phyloP scores from a whole-genome alignment of 768 basidiomycete species.

The Pisolithus tinctorius region DNA sequence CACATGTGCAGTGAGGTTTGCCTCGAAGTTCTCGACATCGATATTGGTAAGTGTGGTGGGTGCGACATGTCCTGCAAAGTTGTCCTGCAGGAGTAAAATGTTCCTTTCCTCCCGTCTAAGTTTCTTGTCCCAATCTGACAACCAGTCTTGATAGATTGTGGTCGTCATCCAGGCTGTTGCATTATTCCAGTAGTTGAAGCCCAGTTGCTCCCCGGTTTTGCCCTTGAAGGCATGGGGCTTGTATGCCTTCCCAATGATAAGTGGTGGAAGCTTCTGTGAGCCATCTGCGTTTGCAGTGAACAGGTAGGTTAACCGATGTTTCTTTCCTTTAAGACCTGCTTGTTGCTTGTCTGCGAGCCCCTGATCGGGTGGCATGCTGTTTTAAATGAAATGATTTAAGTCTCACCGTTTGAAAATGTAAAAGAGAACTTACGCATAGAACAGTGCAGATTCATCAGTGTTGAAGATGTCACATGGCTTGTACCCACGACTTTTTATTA shows the following conservation, averaged over 20 bases:
- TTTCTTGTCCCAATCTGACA: conserved; percentile 28
- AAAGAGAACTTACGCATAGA: conserved; percentile 30
- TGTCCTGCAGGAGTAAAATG: neutral
- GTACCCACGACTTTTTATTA: conserved; percentile 24
- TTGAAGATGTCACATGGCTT: conserved; percentile 27
- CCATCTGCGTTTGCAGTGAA: conserved; percentile 26
- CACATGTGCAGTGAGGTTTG: no score
- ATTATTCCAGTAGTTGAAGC: conserved; percentile 32
- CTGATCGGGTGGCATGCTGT: no score
- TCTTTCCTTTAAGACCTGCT: conserved; percentile 1
- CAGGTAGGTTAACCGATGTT: neutral
- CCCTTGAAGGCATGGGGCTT: conserved; percentile 10
- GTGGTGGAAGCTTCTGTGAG: conserved; percentile 23
- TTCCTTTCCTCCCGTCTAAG: conserved; percentile 10
- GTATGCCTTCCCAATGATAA: no score
- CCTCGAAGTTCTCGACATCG: no score
- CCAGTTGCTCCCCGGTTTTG: conserved; percentile 12
- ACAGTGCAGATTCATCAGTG: conserved; percentile 30
- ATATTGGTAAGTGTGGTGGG: no score
- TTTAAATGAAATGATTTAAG: no score
- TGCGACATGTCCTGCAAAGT: conserved; percentile 16
- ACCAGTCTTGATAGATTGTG: conserved; percentile 29
- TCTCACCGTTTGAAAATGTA: no score
- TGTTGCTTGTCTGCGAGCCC: neutral
- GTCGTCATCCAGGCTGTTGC: conserved; percentile 34